Evolutionary conservation across 306 rosid genomes (phyloP), one percentile per base, ranked within the genome.

Genomic region (Dalbergia cochinchinensis): DNA sequence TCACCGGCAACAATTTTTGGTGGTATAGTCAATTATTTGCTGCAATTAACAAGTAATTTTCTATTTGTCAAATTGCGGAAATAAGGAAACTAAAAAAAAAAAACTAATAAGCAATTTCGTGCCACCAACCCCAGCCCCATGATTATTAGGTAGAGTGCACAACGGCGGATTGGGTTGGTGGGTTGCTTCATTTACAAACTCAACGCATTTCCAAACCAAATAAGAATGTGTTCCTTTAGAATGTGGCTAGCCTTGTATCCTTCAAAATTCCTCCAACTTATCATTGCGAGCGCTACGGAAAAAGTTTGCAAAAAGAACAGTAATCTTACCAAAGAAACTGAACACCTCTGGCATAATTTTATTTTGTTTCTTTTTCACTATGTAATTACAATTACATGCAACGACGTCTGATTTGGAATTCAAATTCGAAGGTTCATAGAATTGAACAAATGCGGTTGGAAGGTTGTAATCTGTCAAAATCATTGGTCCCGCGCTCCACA

Each of bases 151-250:
- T 85, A 45, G 83, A 83, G 83, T 54, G 45, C 0, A 12, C 72
- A 84, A 44, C 19, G 70, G 37, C n/a, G 33, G 70, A 82, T 48
- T 48, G 63, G 75, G 78, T 83, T 71, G 91, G 91, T 83, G 84
- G 19, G 78, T 83, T 85, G 84, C 88, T 86, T 78, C 82, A 45
- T 45, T 77, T 77, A 73, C 83, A 67, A 69, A 69, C 53, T 62
- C 54, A 34, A 55, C 65, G 51, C 76, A 64, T 37, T 26, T 73
- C 71, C 41, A 55, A 71, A 70, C 71, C 14, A 67, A 55, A 51
- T 45, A 47, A 14, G 33, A 69, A 59, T 54, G 5, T 16, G 64
- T 90, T 90, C 58, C 87, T 87, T 87, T 6, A 82, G 11, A 67
- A 45, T 61, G 45, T 80, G 87, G 85, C 86, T 55, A 86, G 16